A percentile compares a stretch with the other conserved stretches of the same genome.
Evolutionary conservation across 495 filamentous ascomycete genomes (phyloP).

Genomic region (Cairneyella variabilis): DNA sequence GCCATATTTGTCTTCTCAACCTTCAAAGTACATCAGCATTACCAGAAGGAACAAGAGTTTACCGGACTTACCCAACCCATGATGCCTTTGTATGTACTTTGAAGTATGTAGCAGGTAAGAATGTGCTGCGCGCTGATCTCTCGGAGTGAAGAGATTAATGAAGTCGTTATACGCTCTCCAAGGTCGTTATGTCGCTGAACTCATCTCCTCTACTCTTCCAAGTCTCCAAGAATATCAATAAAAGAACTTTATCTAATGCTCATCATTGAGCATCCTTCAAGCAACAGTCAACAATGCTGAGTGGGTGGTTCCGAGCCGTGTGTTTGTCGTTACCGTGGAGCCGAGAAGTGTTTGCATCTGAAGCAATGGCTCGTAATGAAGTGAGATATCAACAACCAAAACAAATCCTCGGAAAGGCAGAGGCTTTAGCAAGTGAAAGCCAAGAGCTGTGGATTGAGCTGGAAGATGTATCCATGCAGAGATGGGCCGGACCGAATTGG

Average conservation of each 20-base stretch:
- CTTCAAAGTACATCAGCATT: conserved; percentile 10
- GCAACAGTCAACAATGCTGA: too few species aligned
- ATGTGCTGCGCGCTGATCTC: conserved; percentile 1
- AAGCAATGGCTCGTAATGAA: too few species aligned
- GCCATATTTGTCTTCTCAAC: conserved; percentile 29
- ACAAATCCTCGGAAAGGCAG: background rate
- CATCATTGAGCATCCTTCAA: background rate
- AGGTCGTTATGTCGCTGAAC: conserved; percentile 5
- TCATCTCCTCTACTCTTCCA: conserved; percentile 3
- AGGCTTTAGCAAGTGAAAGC: background rate
- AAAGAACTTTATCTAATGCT: background rate
- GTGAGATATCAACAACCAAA: background rate
- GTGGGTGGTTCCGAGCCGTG: conserved; percentile 5
- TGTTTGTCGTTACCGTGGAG: background rate
- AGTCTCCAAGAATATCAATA: background rate
- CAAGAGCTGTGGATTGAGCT: background rate
- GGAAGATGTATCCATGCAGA: background rate
- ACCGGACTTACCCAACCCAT: conserved; percentile 25
- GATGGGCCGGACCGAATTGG: conserved; percentile 4
- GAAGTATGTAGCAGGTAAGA: conserved; percentile 12
- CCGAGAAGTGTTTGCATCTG: background rate
- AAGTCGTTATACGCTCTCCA: conserved; percentile 18
- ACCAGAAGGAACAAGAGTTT: background rate
- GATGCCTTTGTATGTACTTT: conserved; percentile 12
- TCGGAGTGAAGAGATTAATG: background rate